Conservation (phyloP, 2,329 filamentous ascomycete genomes). For the Claviceps humidiphila region DNA sequence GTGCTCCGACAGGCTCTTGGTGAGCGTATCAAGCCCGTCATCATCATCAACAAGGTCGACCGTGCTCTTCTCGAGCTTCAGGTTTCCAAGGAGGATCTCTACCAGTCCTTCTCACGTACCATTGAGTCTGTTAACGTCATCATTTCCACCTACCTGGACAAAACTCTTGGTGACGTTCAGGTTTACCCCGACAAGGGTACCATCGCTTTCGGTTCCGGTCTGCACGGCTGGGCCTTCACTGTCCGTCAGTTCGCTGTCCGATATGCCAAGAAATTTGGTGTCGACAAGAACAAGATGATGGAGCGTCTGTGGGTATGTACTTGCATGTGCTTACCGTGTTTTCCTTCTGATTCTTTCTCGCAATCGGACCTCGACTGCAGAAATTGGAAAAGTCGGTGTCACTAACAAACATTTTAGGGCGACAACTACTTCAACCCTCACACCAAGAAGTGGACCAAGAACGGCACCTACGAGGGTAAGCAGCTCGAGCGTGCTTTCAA, state of each 20-base stretch:
- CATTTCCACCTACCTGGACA: conserved; percentile 98
- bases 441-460: conserved; percentile 99
- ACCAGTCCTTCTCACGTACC: conserved; percentile 99
- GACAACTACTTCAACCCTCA: conserved; percentile 99
- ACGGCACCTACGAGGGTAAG: conserved; percentile 70
- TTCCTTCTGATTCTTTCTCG: background rate
- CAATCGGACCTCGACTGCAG: background rate
- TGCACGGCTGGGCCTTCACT: conserved; percentile 99
- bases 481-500: conserved; percentile 95
- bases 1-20: conserved; percentile 96
- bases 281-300: conserved; percentile 99
- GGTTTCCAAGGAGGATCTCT: conserved; percentile 96
- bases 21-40: conserved; percentile 99
- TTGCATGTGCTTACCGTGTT: background rate
- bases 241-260: conserved; percentile 90
- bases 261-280: conserved; percentile 99
- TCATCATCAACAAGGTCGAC: conserved; percentile 99
- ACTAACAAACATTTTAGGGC: conserved; percentile 33
- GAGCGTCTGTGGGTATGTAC: conserved; percentile 86
- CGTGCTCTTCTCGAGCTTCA: conserved; percentile 98
- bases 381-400: background rate
- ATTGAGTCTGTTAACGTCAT: conserved; percentile 99
- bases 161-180: conserved; percentile 92
- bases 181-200: conserved; percentile 97
- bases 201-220: conserved; percentile 97